Percentiles rank a stretch among this genome's conserved stretches.
phyloP scores from a whole-genome alignment of 768 basidiomycete species.

The Pleurotus eryngii region DNA sequence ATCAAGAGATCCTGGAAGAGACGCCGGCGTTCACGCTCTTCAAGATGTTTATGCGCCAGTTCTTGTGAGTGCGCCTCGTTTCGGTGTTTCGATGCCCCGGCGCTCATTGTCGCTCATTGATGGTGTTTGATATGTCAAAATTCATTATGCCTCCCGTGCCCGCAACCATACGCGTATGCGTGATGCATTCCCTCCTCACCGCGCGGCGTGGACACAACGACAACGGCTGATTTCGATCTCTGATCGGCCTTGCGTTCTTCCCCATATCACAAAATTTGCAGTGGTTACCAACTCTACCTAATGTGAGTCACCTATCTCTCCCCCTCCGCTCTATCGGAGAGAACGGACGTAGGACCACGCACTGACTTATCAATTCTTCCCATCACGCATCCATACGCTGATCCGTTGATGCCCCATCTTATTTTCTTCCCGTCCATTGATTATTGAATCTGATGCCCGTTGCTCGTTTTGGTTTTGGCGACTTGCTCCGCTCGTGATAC shows the following conservation, averaged over 20 bases:
- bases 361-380: background rate
- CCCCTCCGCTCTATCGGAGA: background rate
- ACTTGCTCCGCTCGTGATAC: too few species aligned
- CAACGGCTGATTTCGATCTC: too few species aligned
- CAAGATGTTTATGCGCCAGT: constrained; percentile 45
- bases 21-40: constrained; percentile 49
- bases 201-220: too few species aligned
- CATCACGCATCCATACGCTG: too few species aligned
- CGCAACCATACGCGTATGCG: too few species aligned
- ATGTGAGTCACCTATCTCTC: constrained; percentile 22
- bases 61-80: constrained; percentile 32
- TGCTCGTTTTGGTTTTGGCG: too few species aligned
- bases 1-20: constrained; percentile 45
- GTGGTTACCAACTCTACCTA: constrained; percentile 45
- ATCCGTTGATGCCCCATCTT: too few species aligned
- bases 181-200: too few species aligned
- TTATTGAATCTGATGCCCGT: too few species aligned
- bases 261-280: constrained; percentile 8
- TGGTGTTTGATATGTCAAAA: background rate
- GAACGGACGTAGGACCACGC: background rate
- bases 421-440: too few species aligned
- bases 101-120: background rate
- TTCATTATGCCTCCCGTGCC: background rate
- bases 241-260: too few species aligned
- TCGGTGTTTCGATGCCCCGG: background rate